A percentile compares a stretch with the other conserved stretches of the same genome.
These are phyloP conservation scores for Coemansia sp. DNA, from an alignment of 192 early-diverging fungal species.

Conservation along the genomic window DNA sequence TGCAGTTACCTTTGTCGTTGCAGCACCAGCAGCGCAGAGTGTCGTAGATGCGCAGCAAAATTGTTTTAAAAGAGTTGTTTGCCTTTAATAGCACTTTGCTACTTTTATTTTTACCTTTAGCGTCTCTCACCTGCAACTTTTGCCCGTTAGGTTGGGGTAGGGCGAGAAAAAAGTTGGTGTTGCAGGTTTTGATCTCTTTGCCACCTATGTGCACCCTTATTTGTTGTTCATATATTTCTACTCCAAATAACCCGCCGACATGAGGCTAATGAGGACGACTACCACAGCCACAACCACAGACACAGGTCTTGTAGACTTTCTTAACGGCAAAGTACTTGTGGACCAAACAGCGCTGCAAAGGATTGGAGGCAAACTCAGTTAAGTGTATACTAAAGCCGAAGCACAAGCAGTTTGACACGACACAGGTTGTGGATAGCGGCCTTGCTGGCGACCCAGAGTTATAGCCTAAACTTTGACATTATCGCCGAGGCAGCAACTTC, in stretches of 20 bases:
- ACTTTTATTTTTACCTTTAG: too few species aligned
- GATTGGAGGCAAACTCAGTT: constrained; percentile 59
- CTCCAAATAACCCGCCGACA: constrained; percentile 29
- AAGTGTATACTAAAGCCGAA: constrained; percentile 81
- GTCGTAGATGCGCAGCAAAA: too few species aligned
- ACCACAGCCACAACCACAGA: constrained; percentile 57
- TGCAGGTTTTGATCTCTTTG: too few species aligned
- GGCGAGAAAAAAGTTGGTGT: too few species aligned
- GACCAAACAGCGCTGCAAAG: constrained; percentile 85
- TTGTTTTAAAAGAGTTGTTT: too few species aligned
- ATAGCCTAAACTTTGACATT: constrained; percentile 87
- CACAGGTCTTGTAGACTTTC: constrained; percentile 58
- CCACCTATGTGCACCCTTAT: too few species aligned
- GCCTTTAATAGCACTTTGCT: too few species aligned
- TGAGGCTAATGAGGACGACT: constrained; percentile 37
- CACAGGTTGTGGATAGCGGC: constrained; percentile 72
- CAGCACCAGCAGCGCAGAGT: too few species aligned
- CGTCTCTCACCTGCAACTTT: too few species aligned
- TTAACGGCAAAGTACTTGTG: constrained; percentile 76
- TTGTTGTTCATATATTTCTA: background rate
- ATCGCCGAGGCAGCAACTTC: constrained; percentile 64
- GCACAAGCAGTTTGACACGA: constrained; percentile 71
- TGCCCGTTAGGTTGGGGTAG: too few species aligned
- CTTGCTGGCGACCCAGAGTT: constrained; percentile 76
- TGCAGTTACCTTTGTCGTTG: too few species aligned